These are phyloP conservation scores for Pseudoturritis turrita DNA, from an alignment of 345 rosid genomes.

Conservation along the genomic window DNA sequence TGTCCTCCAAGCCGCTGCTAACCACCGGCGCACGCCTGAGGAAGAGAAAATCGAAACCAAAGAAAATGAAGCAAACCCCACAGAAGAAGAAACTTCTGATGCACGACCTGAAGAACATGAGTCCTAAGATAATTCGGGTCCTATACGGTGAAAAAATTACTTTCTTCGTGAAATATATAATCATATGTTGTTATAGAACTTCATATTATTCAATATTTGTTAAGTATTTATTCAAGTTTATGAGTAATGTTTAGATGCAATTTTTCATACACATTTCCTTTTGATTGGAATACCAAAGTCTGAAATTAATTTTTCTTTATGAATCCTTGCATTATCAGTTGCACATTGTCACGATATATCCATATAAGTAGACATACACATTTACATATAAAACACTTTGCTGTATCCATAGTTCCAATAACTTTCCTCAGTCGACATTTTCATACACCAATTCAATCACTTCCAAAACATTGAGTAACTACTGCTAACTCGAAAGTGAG, in stretches of 20 bases:
- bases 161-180: background rate
- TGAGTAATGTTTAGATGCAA: conserved; percentile 5
- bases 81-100: conserved; percentile 16
- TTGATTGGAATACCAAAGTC: no score
- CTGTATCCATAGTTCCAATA: no score
- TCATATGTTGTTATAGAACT: background rate
- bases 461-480: no score
- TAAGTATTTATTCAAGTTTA: background rate
- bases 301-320: no score
- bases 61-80: conserved; percentile 1
- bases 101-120: conserved; percentile 10
- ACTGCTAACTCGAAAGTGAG: no score
- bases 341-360: no score
- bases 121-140: background rate
- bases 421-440: no score
- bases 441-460: no score
- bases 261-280: no score
- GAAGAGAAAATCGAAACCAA: conserved; percentile 14
- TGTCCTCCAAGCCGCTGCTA: conserved; percentile 46
- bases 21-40: conserved; percentile 42
- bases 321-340: no score
- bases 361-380: no score
- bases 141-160: background rate
- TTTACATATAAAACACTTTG: no score
- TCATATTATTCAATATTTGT: background rate